Percentiles rank a stretch among this genome's conserved stretches.
phyloP scores from a whole-genome alignment of 441 rosid species.

The Raphanus hybrid region DNA sequence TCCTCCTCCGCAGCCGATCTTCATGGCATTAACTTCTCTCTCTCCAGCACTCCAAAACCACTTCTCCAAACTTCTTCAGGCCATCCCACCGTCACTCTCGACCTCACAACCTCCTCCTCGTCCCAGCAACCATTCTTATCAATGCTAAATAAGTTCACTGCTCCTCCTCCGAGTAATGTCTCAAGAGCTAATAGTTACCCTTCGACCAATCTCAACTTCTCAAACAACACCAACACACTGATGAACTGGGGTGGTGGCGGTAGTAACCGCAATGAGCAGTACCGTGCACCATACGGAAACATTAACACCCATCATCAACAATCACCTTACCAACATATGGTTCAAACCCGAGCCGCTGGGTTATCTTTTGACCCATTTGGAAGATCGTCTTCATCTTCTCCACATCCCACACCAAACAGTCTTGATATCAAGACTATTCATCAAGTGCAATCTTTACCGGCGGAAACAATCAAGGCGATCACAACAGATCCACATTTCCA shows the following conservation, averaged over 20 bases:
- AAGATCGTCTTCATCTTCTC: conserved; percentile 43
- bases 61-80: conserved; percentile 55
- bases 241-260: conserved; percentile 46
- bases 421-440: conserved; percentile 44
- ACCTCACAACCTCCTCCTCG: conserved; percentile 45
- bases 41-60: conserved; percentile 49
- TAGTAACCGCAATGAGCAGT: conserved; percentile 28
- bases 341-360: conserved; percentile 42
- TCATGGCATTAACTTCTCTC: conserved; percentile 63
- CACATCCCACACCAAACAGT: conserved; percentile 39
- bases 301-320: conserved; percentile 39
- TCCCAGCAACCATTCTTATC: conserved; percentile 47
- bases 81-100: conserved; percentile 46
- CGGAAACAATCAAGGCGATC: conserved; percentile 66
- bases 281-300: conserved; percentile 45
- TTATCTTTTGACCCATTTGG: conserved; percentile 44
- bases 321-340: conserved; percentile 44
- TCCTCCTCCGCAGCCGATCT: conserved; percentile 43
- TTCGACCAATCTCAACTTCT: conserved; percentile 60
- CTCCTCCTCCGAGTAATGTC: conserved; percentile 44
- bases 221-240: conserved; percentile 43
- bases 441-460: conserved; percentile 46
- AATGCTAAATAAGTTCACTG: conserved; percentile 28
- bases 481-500: conserved; percentile 85
- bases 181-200: conserved; percentile 45